These are phyloP conservation scores for peach (Prunus persica) DNA, from an alignment of 306 rosid species.

Conservation along the genomic window DNA sequence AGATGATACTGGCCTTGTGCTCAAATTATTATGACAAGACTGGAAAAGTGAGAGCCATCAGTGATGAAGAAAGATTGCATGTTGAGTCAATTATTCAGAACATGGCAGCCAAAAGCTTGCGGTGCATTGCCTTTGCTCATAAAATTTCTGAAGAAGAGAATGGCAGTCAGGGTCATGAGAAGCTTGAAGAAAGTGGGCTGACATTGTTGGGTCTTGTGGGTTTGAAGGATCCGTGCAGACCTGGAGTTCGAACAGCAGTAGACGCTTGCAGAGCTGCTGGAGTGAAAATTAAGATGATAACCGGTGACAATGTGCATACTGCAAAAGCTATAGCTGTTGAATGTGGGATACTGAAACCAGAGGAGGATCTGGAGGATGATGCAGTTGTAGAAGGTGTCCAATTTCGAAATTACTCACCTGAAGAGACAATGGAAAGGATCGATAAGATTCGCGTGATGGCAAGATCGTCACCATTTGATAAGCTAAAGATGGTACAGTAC, in stretches of 20 bases:
- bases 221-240: constrained; percentile 10
- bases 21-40: not conserved
- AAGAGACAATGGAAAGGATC: constrained; percentile 8
- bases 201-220: constrained; percentile 6
- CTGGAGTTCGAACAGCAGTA: constrained; percentile 10
- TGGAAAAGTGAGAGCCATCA: not conserved
- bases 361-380: not conserved
- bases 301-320: constrained; percentile 15
- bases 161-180: not conserved
- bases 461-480: constrained; percentile 18
- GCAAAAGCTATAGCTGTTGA: constrained; percentile 19
- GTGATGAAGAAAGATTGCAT: not conserved
- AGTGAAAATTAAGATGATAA: constrained; percentile 15
- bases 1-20: constrained; percentile 14
- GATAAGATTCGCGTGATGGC: constrained; percentile 18
- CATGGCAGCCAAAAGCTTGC: constrained; percentile 10
- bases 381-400: constrained; percentile 13
- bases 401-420: constrained; percentile 12
- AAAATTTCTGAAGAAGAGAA: not conserved
- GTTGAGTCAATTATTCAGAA: constrained; percentile 5
- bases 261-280: constrained; percentile 18
- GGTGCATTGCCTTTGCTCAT: constrained; percentile 15
- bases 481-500: not conserved
- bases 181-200: constrained; percentile 10
- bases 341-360: constrained; percentile 17